Evolutionary conservation across 257 asterid genomes (phyloP), one percentile per base, ranked within the genome.

Genomic region (Rehmannia glutinosa): DNA sequence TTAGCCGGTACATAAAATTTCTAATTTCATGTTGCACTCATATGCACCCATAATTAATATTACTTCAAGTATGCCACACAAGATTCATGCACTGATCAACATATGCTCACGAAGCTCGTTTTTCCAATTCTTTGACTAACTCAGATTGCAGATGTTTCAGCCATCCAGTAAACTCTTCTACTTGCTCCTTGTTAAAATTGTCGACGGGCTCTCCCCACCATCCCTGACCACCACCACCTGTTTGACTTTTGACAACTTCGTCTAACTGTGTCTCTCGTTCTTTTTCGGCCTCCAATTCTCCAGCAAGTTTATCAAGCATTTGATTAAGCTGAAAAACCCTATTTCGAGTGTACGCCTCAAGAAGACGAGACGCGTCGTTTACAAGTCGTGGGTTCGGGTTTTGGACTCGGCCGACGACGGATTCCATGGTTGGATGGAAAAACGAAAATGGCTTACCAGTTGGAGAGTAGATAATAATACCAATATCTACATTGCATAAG

Each of bases 381-480:
- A 0, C 9, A n/a, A n/a, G 7, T 11, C 16, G 54, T 4, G 20
- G 12, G 43, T 10, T 42, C 0, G 73, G 38, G 33, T 21, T 10
- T 1, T 1, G 21, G 1, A 64, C 38, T 3, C 66, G 38, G 3
- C 32, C 6, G 9, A 38, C 0, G 0, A 78, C 38, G 1, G 74
- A 51, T 7, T 75, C 82, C 73, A 32, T 27, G 3, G 74, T 75
- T 2, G 87, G 84, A 27, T 82, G 80, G 28, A 81, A 75, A 68
- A 78, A 82, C 7, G 87, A 78, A 53, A 50, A 78, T 15, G 82
- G 80, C 66, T 78, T 82, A n/a, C 82, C 84, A 0, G 82, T 66
- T 0, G 87, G 87, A 1, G 83, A 82, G 7, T 35, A 75, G 7
- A 75, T 7, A 11, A 81, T 27, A 25, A 78, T 13, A 3, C 75